Conservation (phyloP, 345 rosid genomes). For the Bruguiera gymnorhiza region DNA sequence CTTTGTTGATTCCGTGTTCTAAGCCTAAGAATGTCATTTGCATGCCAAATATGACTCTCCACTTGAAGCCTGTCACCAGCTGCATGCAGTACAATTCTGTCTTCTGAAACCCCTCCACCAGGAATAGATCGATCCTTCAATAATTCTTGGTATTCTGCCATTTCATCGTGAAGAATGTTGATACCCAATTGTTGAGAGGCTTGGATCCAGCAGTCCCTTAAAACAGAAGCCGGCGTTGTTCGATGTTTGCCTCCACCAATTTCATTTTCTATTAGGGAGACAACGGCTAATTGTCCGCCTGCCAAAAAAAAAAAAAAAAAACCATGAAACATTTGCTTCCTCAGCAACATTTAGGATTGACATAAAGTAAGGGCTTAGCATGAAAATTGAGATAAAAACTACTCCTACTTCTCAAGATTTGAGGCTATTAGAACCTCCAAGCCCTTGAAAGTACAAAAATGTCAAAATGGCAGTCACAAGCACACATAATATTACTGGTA, state of each 20-base stretch:
- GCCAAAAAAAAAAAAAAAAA: constrained; percentile 15
- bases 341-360: neutral
- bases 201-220: constrained; percentile 66
- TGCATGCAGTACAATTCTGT: constrained; percentile 31
- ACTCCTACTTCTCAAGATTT: neutral
- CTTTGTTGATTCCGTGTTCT: constrained; percentile 25
- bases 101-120: constrained; percentile 7
- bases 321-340: neutral
- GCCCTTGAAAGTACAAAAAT: neutral
- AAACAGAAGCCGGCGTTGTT: constrained; percentile 44
- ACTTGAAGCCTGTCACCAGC: constrained; percentile 26
- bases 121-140: neutral
- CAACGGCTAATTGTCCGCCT: constrained; percentile 56
- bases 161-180: constrained; percentile 24
- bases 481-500: neutral
- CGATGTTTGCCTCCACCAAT: constrained; percentile 69
- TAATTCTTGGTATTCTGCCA: constrained; percentile 27
- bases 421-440: neutral
- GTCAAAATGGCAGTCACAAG: no score
- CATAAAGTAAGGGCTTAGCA: neutral
- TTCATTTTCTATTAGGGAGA: constrained; percentile 61
- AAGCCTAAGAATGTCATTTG: constrained; percentile 36
- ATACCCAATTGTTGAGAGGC: constrained; percentile 54
- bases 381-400: no score
- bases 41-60: constrained; percentile 30